Evolutionary conservation across 2,329 filamentous ascomycete genomes (phyloP).

Genomic region (Calonectria hawksworthii): DNA sequence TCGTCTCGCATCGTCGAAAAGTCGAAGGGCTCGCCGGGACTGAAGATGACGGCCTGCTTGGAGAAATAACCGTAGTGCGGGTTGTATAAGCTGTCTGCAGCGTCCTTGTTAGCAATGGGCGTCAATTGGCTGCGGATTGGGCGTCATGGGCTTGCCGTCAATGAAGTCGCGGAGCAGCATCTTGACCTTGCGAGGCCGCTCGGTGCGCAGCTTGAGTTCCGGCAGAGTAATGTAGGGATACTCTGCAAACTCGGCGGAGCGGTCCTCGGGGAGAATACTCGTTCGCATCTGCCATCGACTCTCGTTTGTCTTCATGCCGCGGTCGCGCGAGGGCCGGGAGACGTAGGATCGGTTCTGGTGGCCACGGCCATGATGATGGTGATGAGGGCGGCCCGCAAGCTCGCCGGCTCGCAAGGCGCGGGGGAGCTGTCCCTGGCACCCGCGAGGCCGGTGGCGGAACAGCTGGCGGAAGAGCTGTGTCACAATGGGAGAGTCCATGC

Average conservation of each 20-base stretch:
- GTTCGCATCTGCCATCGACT: constrained; percentile 90
- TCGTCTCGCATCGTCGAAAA: constrained; percentile 88
- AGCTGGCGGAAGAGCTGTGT: constrained; percentile 87
- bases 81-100: constrained; percentile 90
- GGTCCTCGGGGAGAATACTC: constrained; percentile 81
- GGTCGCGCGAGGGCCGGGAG: constrained; percentile 51
- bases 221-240: constrained; percentile 90
- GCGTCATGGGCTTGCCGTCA: constrained; percentile 73
- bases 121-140: not conserved
- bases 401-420: constrained; percentile 28
- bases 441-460: constrained; percentile 73
- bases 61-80: constrained; percentile 96
- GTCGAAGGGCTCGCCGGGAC: constrained; percentile 89
- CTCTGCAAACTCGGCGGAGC: constrained; percentile 82
- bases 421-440: constrained; percentile 49
- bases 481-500: constrained; percentile 87
- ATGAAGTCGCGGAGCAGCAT: constrained; percentile 99
- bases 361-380: constrained; percentile 13
- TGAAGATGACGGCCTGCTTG: constrained; percentile 97
- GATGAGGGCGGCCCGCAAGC: not conserved
- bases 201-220: constrained; percentile 77
- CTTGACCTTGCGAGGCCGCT: constrained; percentile 89
- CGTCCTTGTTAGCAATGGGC: constrained; percentile 26
- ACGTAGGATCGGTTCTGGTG: constrained; percentile 47
- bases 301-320: constrained; percentile 67